phyloP scores from a whole-genome alignment of 208 protist genomes.

The Wallacemonas collosoma region DNA sequence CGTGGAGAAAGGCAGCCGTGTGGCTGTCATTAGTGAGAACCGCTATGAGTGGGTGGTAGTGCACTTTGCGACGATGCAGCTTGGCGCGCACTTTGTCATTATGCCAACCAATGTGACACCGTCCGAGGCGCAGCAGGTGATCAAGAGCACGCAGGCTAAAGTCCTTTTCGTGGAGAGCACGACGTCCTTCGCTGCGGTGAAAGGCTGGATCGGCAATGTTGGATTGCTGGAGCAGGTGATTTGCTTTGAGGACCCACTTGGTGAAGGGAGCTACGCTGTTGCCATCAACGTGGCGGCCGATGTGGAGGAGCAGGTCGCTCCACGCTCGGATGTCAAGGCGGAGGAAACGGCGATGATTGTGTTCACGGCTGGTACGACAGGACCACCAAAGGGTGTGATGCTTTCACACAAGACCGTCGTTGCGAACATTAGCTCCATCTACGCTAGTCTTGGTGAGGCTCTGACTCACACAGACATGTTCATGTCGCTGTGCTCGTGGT shows the following conservation, averaged over 20 bases:
- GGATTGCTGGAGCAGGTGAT: constrained; percentile 82
- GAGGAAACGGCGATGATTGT: constrained; percentile 93
- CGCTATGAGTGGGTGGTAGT: constrained; percentile 93
- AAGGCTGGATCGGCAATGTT: constrained; percentile 81
- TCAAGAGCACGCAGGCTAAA: constrained; percentile 84
- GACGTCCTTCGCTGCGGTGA: constrained; percentile 72
- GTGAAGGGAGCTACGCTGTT: constrained; percentile 87
- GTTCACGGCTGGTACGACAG: constrained; percentile 91
- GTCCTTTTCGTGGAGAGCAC: constrained; percentile 89
- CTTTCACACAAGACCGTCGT: constrained; percentile 93
- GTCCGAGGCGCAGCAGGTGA: constrained; percentile 79
- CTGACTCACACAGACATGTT: constrained; percentile 88
- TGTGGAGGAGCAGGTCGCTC: constrained; percentile 69
- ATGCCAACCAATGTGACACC: constrained; percentile 91
- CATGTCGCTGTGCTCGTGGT: constrained; percentile 93
- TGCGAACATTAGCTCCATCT: constrained; percentile 87
- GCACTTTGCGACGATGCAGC: constrained; percentile 86
- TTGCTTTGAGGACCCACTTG: constrained; percentile 88
- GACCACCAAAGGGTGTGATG: constrained; percentile 94
- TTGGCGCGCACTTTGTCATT: constrained; percentile 87
- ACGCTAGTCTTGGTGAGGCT: constrained; percentile 78
- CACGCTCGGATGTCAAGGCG: constrained; percentile 64
- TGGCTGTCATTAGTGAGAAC: constrained; percentile 91
- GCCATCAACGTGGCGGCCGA: constrained; percentile 79
- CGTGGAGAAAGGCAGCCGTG: constrained; percentile 77